phyloP scores from a whole-genome alignment of 495 filamentous ascomycete genomes.

The Talaromyces adpressus region DNA sequence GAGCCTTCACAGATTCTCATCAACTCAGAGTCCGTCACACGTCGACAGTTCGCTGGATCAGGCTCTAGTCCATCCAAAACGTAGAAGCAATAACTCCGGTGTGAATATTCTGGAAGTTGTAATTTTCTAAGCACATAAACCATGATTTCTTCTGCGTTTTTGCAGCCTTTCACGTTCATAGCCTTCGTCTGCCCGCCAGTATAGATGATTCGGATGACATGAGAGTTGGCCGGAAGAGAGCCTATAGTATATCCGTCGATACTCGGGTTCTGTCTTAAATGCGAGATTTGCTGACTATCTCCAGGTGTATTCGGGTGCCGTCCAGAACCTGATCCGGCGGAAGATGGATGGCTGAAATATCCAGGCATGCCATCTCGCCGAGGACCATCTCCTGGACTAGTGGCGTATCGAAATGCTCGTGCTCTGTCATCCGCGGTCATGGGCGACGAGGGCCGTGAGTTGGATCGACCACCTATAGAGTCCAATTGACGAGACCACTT shows the following conservation, averaged over 20 bases:
- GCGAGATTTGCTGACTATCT: conserved; percentile 27
- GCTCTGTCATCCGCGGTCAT: conserved; percentile 46
- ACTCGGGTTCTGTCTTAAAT: conserved; percentile 55
- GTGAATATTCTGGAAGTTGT: conserved; percentile 63
- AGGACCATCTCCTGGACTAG: conserved; percentile 43
- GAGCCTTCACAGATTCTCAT: conserved; percentile 67
- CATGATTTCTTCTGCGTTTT: conserved; percentile 85
- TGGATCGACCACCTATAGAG: conserved; percentile 35
- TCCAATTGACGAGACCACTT: conserved; percentile 64
- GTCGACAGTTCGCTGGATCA: conserved; percentile 66
- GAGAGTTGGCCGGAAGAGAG: conserved; percentile 67
- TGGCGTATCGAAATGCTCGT: conserved; percentile 38
- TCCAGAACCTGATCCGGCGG: conserved; percentile 38
- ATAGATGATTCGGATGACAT: conserved; percentile 86
- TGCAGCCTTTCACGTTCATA: conserved; percentile 81
- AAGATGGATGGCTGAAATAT: conserved; percentile 47
- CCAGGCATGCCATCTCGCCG: conserved; percentile 43
- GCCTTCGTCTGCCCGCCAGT: conserved; percentile 86
- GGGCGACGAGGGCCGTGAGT: conserved; percentile 68
- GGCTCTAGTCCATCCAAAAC: conserved; percentile 77
- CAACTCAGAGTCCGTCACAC: conserved; percentile 76
- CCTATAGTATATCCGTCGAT: conserved; percentile 77
- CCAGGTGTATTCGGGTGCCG: conserved; percentile 40
- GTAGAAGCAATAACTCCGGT: conserved; percentile 77
- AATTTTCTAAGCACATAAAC: conserved; percentile 79